Base-by-base conservation (phyloP, 495 filamentous ascomycete species). In the Neurospora cerealis region DNA sequence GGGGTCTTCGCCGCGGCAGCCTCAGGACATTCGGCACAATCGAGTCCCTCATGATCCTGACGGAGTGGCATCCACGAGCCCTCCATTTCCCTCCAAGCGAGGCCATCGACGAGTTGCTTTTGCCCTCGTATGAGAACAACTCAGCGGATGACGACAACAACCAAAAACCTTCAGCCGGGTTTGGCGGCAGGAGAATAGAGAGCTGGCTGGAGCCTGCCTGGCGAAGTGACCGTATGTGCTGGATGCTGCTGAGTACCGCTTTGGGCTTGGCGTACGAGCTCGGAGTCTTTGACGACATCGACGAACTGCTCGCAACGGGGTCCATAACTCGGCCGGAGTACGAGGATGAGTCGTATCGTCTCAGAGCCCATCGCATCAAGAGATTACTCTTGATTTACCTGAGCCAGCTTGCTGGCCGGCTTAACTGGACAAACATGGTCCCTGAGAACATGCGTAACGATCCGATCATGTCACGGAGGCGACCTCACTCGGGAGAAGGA, bases 151-250 rank as follows among this genome's bases (percentile, higher is more conserved):
- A 85, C 7, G 85, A 87, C 73, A 82, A 79, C 6, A 83, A 79
- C 48, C 81, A 81, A 48, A 81, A 81, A 62, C 79, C 81, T 13
- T 79, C 85, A n/a, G 83, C 82, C 28, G 85, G 85, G 6, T 84
- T 91, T 13, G 88, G 89, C 9, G 90, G 90, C 10, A 88, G 88
- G 81, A 89, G 92, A 34, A 95, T 97, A 71, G 93, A 94, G 78
- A 94, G 93, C 79, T 98, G 96, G 93, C 88, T 97, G 39, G 96
- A 98, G 80, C 96, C 96, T 19, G 94, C 93, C n/a, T 95, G 94
- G 93, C 85, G 95, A 75, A 97, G 93, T 74, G 96, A 99, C 75
- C 91, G 95, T 48, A 97, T 99, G 94, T 97, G 93, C 76, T 98
- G 96, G 96, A 98, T 97, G 93, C 81, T 99, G 17, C 87, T 99